Evolutionary conservation across 805 yeast species (phyloP), one percentile per base, ranked within the genome.

Genomic region (Starmerella bacillaris): DNA sequence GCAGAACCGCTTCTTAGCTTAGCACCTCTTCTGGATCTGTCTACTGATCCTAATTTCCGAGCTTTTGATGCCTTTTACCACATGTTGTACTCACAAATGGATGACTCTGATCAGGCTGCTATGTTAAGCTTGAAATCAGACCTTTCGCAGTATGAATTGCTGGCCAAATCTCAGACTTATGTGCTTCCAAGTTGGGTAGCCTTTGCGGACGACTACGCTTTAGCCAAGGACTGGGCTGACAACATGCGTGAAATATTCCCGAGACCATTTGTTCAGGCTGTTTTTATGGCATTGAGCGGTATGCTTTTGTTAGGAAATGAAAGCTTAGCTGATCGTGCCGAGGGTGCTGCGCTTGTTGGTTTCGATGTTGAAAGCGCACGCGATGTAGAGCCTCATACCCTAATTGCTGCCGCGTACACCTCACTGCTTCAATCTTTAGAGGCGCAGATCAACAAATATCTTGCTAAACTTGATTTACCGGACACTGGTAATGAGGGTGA

Each of bases 151-250:
- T 56, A 57, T 37, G 50, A 45, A 4, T 44, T 56, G 27, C 50
- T 57, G 31, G 39, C 38, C 7, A 40, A 37, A 21, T 48, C 55
- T 4, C 46, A 39, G 4, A 54, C 58, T 9, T 54, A 42, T 38
- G 33, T 37, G 5, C 44, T 57, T 8, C 60, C 60, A 2, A 48
- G 40, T 17, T 57, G 58, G 59, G 58, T 56, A 29, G 39, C 43
- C 18, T 46, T 49, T 33, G 53, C 60, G 1, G 61, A 57, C 31
- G 61, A 57, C 37, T 43, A 52, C 22, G 57, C 61, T 2, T 42
- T 57, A 18, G 62, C 61, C 7, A 50, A 52, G 27, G 63, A 59
- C 40, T 59, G 64, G 64, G 46, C 55, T 7, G 58, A 55, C 33
- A 54, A 61, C 5, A 45, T 56, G 14, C 30, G 47, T 3, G 54